Percentiles rank a stretch among this genome's conserved stretches.
Conservation (phyloP, 1,284 basidiomycete genomes). For the Apiotrichum mycotoxinovorans region DNA sequence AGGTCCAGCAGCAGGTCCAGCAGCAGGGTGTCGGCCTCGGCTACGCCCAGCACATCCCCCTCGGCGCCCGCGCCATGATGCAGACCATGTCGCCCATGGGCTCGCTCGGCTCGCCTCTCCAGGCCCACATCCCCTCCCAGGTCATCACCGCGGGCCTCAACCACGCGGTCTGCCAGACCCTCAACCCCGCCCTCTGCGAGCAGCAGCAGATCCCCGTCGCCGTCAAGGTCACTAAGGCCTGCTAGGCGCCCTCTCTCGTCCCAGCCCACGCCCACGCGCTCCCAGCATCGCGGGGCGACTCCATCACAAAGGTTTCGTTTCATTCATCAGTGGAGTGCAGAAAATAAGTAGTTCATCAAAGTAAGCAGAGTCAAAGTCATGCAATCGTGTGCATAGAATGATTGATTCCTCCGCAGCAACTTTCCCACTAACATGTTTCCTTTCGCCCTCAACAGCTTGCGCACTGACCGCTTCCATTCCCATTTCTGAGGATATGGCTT, state of each 20-base stretch:
- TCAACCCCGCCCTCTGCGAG: slow-evolving; percentile 4
- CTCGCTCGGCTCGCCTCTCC: neutral
- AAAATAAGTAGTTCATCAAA: too few species aligned
- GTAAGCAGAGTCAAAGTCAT: neutral
- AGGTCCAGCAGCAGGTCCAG: neutral
- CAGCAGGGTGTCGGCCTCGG: neutral
- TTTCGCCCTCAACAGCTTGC: too few species aligned
- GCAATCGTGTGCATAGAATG: neutral
- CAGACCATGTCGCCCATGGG: neutral
- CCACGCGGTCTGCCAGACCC: slow-evolving; percentile 2
- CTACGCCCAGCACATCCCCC: neutral
- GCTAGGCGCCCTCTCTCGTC: neutral
- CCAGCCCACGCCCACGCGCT: too few species aligned
- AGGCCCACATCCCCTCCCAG: neutral
- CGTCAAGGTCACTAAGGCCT: neutral
- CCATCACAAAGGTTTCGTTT: too few species aligned
- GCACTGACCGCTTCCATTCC: too few species aligned
- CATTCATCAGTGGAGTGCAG: neutral
- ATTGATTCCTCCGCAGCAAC: too few species aligned
- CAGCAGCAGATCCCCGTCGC: neutral
- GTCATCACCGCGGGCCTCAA: neutral
- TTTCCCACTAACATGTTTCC: too few species aligned
- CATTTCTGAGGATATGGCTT: too few species aligned
- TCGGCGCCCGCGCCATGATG: neutral
- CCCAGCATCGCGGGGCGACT: too few species aligned